Evolutionary conservation across 306 rosid species (phyloP).

Genomic region (Notholithocarpus densiflorus): DNA sequence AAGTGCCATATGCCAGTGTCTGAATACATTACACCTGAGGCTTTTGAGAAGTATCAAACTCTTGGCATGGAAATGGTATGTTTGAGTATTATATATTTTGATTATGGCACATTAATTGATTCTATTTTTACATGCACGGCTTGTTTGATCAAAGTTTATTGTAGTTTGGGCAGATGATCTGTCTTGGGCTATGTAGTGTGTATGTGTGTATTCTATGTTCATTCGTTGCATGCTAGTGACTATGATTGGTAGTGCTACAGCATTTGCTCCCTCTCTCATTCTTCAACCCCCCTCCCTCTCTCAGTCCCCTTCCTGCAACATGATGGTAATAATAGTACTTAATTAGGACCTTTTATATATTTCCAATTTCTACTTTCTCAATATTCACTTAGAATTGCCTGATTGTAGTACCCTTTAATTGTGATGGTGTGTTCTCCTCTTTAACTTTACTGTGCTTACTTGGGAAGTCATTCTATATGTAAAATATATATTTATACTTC

Average conservation of each 20-base stretch:
- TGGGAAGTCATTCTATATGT: background rate
- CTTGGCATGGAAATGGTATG: constrained; percentile 95
- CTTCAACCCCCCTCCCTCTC: background rate
- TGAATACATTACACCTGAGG: constrained; percentile 92
- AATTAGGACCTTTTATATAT: background rate
- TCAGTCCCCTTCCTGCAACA: background rate
- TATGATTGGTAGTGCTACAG: background rate
- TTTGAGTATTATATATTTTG: background rate
- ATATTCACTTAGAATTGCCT: background rate
- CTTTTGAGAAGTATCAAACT: constrained; percentile 73
- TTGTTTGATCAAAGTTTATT: background rate
- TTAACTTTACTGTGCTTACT: no score
- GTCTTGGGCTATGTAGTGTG: background rate
- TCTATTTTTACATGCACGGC: background rate
- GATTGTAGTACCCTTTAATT: background rate
- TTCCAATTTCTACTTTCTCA: background rate
- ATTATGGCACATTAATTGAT: background rate
- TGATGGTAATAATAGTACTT: background rate
- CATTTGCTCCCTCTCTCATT: background rate
- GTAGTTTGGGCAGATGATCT: background rate
- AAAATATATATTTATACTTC: background rate
- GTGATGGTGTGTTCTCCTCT: background rate
- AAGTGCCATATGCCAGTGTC: constrained; percentile 97
- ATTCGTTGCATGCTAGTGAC: background rate
- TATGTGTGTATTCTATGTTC: background rate